Evolutionary conservation across 202 grass and related monocot species (phyloP).

Genomic region (Saccharum hybrid): DNA sequence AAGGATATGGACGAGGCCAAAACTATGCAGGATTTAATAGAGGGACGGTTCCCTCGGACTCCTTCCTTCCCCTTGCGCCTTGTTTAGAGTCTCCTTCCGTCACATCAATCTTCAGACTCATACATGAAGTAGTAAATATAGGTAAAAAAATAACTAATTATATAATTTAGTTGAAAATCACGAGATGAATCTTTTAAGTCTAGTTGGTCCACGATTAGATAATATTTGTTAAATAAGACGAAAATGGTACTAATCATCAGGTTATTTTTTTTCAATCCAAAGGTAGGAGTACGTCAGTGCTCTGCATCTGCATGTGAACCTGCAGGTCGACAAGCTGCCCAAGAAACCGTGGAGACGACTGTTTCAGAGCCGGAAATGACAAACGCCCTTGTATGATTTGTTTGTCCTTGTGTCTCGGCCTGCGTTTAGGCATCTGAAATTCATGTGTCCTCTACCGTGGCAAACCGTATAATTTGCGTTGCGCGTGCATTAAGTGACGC

Average conservation of each 20-base stretch:
- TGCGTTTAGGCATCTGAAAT: constrained; percentile 11
- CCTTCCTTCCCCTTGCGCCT: constrained; percentile 15
- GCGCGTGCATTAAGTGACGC: no score
- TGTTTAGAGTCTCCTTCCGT: no score
- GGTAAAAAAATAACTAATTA: no score
- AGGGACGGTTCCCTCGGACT: constrained; percentile 21
- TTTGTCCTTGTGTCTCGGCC: constrained; percentile 16
- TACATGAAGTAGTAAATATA: no score
- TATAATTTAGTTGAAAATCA: no score
- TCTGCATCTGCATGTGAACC: constrained; percentile 27
- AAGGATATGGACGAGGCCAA: constrained; percentile 18
- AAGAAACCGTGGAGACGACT: constrained; percentile 34
- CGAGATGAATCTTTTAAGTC: no score
- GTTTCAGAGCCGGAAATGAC: constrained; percentile 5
- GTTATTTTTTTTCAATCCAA: no score
- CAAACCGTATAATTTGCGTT: no score
- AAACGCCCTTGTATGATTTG: constrained; percentile 4
- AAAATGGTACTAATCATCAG: no score
- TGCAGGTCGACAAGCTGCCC: constrained; percentile 38
- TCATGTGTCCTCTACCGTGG: constrained; percentile 5
- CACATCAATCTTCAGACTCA: no score
- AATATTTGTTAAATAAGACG: no score
- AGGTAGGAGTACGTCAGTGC: not conserved
- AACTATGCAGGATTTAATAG: constrained; percentile 24
- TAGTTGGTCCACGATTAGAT: no score